Evolutionary conservation across 2,329 filamentous ascomycete species (phyloP).

Genomic region (Exserohilum rostratum): DNA sequence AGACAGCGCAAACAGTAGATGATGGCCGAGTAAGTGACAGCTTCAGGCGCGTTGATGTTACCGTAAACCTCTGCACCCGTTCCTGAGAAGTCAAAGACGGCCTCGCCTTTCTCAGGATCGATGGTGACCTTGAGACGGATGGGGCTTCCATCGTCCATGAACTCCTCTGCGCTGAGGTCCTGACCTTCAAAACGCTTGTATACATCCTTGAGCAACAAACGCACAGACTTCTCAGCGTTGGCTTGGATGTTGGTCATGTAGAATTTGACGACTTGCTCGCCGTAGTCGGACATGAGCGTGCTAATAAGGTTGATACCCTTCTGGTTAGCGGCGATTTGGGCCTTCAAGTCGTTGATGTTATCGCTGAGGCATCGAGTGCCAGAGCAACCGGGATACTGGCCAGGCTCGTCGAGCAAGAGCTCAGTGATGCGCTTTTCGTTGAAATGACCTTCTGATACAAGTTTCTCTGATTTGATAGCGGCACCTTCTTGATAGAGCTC

Average conservation of each 20-base stretch:
- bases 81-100: conserved; percentile 77
- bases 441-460: conserved; percentile 78
- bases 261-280: conserved; percentile 76
- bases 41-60: conserved; percentile 81
- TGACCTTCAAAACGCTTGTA: conserved; percentile 70
- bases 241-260: conserved; percentile 85
- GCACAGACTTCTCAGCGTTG: conserved; percentile 78
- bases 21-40: conserved; percentile 82
- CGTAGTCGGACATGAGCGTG: conserved; percentile 76
- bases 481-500: conserved; percentile 64
- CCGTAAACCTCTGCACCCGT: conserved; percentile 81
- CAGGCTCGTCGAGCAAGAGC: conserved; percentile 74
- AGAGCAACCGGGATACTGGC: conserved; percentile 74
- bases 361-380: conserved; percentile 81
- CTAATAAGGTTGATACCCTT: conserved; percentile 82
- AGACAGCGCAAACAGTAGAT: conserved; percentile 85
- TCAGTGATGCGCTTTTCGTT: conserved; percentile 77
- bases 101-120: conserved; percentile 73
- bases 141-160: conserved; percentile 85
- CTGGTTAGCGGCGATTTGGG: conserved; percentile 84
- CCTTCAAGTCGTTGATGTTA: conserved; percentile 85
- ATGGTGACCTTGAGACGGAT: conserved; percentile 79
- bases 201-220: conserved; percentile 74
- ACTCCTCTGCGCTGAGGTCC: conserved; percentile 76
- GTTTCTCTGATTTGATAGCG: conserved; percentile 64